phyloP scores from a whole-genome alignment of 805 yeast species.

The Vanderwaltozyma verrucispora region DNA sequence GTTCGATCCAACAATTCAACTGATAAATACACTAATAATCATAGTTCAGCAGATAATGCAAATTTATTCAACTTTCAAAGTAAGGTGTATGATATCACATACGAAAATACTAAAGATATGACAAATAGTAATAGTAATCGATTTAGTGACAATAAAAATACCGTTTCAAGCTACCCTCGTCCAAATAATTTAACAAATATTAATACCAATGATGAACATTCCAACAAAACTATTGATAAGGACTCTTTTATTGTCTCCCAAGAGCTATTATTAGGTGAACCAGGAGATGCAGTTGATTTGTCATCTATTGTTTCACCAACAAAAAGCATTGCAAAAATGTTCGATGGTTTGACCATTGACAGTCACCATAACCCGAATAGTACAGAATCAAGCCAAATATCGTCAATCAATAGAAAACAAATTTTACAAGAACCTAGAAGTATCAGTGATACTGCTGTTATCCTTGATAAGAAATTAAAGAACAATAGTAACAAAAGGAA shows the following conservation, averaged over 20 bases:
- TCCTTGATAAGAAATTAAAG: conserved; percentile 4
- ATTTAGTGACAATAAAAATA: too few species aligned
- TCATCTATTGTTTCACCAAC: conserved; percentile 4
- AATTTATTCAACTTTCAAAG: conserved; percentile 29
- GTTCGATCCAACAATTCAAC: conserved; percentile 3
- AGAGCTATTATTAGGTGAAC: conserved; percentile 24
- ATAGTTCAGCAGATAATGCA: conserved; percentile 8
- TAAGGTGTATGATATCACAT: conserved; percentile 30
- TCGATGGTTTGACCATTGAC: conserved; percentile 1
- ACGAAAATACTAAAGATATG: too few species aligned
- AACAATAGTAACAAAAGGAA: conserved; percentile 10
- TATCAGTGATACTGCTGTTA: conserved; percentile 18
- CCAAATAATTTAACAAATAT: too few species aligned
- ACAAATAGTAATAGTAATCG: not conserved
- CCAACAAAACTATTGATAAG: too few species aligned
- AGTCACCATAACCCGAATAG: not conserved
- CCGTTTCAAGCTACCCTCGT: too few species aligned
- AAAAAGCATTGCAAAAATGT: not conserved
- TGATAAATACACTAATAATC: conserved; percentile 1
- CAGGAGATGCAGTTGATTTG: conserved; percentile 27
- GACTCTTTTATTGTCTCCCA: conserved; percentile 3
- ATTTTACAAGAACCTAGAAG: conserved; percentile 11
- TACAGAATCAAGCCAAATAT: conserved; percentile 2
- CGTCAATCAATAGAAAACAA: not conserved
- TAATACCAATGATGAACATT: too few species aligned